Base-by-base conservation (phyloP, 768 basidiomycete genomes). In the Kwoniella heveanensis region DNA sequence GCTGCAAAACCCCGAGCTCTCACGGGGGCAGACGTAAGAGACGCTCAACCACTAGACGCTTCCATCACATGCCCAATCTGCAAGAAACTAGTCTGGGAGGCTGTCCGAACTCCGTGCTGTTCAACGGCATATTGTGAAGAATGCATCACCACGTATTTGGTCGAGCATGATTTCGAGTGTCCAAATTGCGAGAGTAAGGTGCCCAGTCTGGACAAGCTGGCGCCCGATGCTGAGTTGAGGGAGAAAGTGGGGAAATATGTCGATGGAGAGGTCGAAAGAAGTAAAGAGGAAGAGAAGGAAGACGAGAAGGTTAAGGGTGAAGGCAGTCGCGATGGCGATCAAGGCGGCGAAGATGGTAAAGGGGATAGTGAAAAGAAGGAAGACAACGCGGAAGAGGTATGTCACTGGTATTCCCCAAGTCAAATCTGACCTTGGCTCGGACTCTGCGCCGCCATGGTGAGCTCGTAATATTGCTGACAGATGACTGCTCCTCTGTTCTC, bases 21-120 rank as follows among this genome's bases (percentile, higher is more conserved):
- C 24, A 91, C 92, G 1, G 89, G 86, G 63, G 88, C 88, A 54
- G 96, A 98, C 79, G 85, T 99, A 61, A 90, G 92, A 69, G 93
- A 96, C 73, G 71, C 77, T 50, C 83, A 86, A 13, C 90, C 92
- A 0, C 83, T 87, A 51, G 94, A 98, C 74, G 76, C 87, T 3
- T 83, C 89, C 6, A 84, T 99, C 52, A 85, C 87, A 12, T 97
- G 95, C 80, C 87, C 91, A 7, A 88, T 97, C 79, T 94, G 95
- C 85, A 88, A 88, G 81, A 91, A 88, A 83, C 86, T 98, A 30
- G 88, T 96, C 80, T 89, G 90, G 71, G 92, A 97, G 76, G 92
- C 94, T 50, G 90, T 95, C 77, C 90, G 90, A 81, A 94, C 92
- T 2, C 95, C 96, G 1, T 97, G 95, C 81, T 98, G 95, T 83